Evolutionary conservation across 2,329 filamentous ascomycete species (phyloP), one percentile per base, ranked within the genome.

Genomic region (Phialophora tarda): DNA sequence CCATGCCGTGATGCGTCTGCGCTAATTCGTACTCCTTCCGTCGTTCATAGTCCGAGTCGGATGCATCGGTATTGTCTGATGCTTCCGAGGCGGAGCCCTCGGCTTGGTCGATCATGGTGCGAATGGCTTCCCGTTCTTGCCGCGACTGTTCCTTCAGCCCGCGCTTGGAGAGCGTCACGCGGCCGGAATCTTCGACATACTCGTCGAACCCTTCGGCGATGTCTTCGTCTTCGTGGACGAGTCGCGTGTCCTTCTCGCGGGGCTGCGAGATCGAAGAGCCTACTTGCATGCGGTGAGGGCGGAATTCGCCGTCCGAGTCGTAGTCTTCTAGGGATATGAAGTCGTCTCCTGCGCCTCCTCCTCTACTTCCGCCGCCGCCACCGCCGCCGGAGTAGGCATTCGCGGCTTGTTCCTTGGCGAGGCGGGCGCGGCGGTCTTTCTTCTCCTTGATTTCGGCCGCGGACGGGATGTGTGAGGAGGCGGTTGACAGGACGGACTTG

Each of bases 181-280:
- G 87, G 8, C 91, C 92, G 17, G 68, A 8, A 75, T 97, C 92
- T 48, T 95, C 91, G 8, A 95, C 91, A 73, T 91, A 97, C 62
- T 94, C 90, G 67, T 98, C 94, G 72, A 96, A 98, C 0, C 93
- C 93, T 79, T 98, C 95, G 44, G 91, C 91, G 0, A 97, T 85
- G 74, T 98, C 92, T 75, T 98, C 94, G 73, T 98, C 94, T 38
- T 97, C 93, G 50, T 85, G 86, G 5, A 93, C 85, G 1, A 98
- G 84, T 1, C 94, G 86, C 5, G 90, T 91, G 68, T 93, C 85
- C 38, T 87, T 85, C 70, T 90, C 73, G 89, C 87, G 70, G 87
- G 79, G 59, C 84, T 75, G 1, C 14, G 64, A 61, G 23, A 59
- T 59, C 59, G 69, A 71, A 2, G 63, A 60, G 75, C 30, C 73